These are phyloP conservation scores for Septoria petroselini DNA, from an alignment of 2,329 filamentous ascomycete genomes.

Conservation along the genomic window DNA sequence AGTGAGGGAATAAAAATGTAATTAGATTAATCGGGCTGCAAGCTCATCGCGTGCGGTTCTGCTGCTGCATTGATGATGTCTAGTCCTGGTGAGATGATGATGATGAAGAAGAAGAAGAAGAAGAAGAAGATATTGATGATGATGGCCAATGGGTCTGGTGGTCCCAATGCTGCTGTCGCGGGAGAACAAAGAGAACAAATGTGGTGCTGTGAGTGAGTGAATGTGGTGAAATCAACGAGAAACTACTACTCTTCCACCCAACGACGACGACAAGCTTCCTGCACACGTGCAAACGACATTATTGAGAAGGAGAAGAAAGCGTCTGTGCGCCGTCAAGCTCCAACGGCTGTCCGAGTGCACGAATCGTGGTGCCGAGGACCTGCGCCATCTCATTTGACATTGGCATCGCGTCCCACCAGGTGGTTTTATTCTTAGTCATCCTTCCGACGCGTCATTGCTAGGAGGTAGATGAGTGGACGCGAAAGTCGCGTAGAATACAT, in stretches of 20 bases:
- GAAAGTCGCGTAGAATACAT: background rate
- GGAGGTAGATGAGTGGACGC: background rate
- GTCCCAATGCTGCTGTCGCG: too few relatives aligned
- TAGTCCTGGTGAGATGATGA: background rate
- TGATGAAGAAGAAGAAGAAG: too few relatives aligned
- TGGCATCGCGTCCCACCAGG: background rate
- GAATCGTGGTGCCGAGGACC: background rate
- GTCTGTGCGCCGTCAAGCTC: constrained; percentile 6
- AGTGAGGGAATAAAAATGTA: too few relatives aligned
- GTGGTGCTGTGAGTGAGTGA: too few relatives aligned
- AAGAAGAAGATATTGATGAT: background rate
- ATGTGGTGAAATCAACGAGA: too few relatives aligned
- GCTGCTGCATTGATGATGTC: background rate
- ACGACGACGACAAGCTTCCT: too few relatives aligned
- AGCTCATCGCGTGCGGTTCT: constrained; percentile 8
- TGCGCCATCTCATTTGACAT: too few relatives aligned
- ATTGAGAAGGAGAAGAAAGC: too few relatives aligned
- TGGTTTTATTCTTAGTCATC: background rate
- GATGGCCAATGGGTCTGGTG: background rate
- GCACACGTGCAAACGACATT: too few relatives aligned
- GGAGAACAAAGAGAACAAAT: too few relatives aligned
- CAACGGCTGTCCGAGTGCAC: constrained; percentile 5
- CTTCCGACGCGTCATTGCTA: too few relatives aligned
- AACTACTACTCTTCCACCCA: too few relatives aligned
- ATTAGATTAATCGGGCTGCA: constrained; percentile 12